These are phyloP conservation scores for Penicillium samsonianum DNA, from an alignment of 495 filamentous ascomycete species.

Conservation along the genomic window DNA sequence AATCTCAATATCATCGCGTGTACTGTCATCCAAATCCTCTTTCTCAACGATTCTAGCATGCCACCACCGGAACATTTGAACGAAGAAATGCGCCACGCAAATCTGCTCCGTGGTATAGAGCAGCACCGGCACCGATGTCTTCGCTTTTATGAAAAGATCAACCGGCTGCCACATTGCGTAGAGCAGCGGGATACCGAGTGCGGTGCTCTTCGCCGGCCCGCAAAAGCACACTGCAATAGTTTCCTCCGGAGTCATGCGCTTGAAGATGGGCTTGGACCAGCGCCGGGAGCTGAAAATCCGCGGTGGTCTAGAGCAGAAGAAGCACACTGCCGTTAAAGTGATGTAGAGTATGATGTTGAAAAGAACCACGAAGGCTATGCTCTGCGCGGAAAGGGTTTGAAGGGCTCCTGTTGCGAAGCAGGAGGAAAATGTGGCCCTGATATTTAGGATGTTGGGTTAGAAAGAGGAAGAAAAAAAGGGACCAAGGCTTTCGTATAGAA, in stretches of 20 bases:
- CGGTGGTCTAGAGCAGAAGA: slow-evolving; percentile 48
- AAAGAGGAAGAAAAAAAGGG: background rate
- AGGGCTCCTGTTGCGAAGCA: slow-evolving; percentile 56
- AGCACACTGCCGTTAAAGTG: slow-evolving; percentile 51
- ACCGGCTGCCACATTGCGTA: slow-evolving; percentile 56
- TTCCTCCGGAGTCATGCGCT: slow-evolving; percentile 46
- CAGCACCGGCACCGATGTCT: slow-evolving; percentile 55
- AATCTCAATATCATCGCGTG: slow-evolving; percentile 5
- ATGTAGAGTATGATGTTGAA: slow-evolving; percentile 57
- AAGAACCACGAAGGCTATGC: slow-evolving; percentile 52
- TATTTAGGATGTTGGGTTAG: background rate
- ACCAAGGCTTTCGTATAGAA: background rate
- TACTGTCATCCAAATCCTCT: slow-evolving; percentile 18
- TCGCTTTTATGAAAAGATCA: slow-evolving; percentile 51
- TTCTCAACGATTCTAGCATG: slow-evolving; percentile 36
- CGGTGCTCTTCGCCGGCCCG: slow-evolving; percentile 58
- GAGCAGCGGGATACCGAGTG: slow-evolving; percentile 53
- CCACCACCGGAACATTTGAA: slow-evolving; percentile 54
- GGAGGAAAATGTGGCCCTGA: slow-evolving; percentile 55
- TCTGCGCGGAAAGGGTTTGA: slow-evolving; percentile 45
- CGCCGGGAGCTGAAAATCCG: slow-evolving; percentile 17
- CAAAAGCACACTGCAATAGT: slow-evolving; percentile 59
- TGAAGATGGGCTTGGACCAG: slow-evolving; percentile 34
- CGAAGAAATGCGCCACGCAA: slow-evolving; percentile 56
- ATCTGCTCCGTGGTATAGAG: slow-evolving; percentile 60